Evolutionary conservation across 2,329 filamentous ascomycete genomes (phyloP), one percentile per base, ranked within the genome.

Genomic region (Pseudogymnoascus sp.): DNA sequence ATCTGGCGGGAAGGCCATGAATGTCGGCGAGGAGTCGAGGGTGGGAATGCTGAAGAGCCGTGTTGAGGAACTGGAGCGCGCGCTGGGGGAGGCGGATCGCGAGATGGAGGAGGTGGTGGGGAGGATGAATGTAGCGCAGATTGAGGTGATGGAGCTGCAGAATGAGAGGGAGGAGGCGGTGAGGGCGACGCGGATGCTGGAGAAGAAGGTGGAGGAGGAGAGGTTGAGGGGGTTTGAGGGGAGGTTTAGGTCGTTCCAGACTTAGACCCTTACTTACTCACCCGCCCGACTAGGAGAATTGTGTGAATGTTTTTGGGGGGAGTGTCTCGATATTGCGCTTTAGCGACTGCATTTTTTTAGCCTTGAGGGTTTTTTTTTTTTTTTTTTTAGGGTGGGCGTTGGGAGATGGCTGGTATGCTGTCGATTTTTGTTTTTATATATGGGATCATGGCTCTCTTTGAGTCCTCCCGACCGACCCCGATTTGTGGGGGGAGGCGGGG

Each of bases 41-140:
- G 86, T 93, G 61, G 84, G 89, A 65, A 80, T 84, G 64, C 84
- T 99, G 35, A 89, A 92, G 73, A 84, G 85, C 65, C 86, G 89
- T 65, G 90, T 97, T 6, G 79, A 85, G 63, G 91, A 96, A 76
- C 84, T 99, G 2, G 94, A 99, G 78, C 87, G 85, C 70, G 88
- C 92, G 14, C 80, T 95, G 11, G 77, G 82, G 4, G 84, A 91
- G 67, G 89, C 91, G 14, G 91, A 94, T 70, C 78, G 79, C 60
- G 90, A 93, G 76, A 93, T 94, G 89, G 85, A 91, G 72, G 86
- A 91, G 74, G 90, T 94, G 6, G 89, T 95, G 6, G 81, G 86
- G 65, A 82, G 88, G 66, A 93, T 95, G 87, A 93, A 91, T 75
- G 80, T 81, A 69, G 89, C 90, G 8, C 90, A 94, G 77, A 90